phyloP scores from a whole-genome alignment of 106 monocot species.

The Dendrobium nobile region DNA sequence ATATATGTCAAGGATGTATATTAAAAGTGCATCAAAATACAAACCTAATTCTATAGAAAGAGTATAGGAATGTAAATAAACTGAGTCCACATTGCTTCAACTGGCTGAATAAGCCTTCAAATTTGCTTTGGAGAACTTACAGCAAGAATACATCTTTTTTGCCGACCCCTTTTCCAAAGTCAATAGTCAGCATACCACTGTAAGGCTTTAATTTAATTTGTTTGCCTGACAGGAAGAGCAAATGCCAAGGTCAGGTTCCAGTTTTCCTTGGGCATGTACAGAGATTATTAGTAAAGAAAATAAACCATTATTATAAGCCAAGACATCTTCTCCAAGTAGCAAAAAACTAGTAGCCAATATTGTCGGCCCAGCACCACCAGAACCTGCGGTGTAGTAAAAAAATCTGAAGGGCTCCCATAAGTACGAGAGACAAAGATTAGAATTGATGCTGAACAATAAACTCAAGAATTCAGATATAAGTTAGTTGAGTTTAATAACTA shows the following conservation, averaged over 20 bases:
- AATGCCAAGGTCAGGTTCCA: conserved; percentile 4
- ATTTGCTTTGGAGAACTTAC: conserved; percentile 51
- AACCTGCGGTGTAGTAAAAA: conserved; percentile 92
- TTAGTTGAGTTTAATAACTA: background rate
- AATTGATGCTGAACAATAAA: background rate
- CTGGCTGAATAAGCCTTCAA: background rate
- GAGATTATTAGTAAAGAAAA: conserved; percentile 1
- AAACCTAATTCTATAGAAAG: background rate
- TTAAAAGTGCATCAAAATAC: no score
- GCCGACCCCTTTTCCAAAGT: conserved; percentile 88
- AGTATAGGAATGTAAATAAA: background rate
- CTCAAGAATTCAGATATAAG: background rate
- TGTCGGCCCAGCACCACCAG: conserved; percentile 95
- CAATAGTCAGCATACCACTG: conserved; percentile 74
- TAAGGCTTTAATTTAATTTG: conserved; percentile 80
- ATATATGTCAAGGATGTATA: no score
- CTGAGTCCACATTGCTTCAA: background rate
- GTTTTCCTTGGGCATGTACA: background rate
- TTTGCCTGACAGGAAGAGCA: conserved; percentile 50
- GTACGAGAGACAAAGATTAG: conserved; percentile 3
- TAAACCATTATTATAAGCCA: conserved; percentile 79
- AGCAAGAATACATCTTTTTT: conserved; percentile 89
- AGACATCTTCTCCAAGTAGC: conserved; percentile 90
- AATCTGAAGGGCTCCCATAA: conserved; percentile 65
- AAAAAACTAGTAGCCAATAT: conserved; percentile 91